Evolutionary conservation across 139 green algal genomes (phyloP).

Genomic region (Trebouxia sp.): DNA sequence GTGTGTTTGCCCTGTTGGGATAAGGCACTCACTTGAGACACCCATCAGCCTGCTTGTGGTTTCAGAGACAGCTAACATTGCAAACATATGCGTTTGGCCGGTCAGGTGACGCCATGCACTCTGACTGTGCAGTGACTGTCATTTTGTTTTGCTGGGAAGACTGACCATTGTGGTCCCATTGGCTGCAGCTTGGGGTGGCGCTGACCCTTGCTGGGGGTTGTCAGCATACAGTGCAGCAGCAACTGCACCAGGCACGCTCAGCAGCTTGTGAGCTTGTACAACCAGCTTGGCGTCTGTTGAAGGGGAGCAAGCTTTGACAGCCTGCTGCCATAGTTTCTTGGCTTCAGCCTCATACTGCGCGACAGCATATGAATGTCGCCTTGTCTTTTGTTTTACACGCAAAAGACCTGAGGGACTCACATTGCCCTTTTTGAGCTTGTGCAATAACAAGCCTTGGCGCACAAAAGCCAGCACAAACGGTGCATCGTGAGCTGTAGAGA

Average conservation of each 20-base stretch:
- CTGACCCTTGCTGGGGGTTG: not conserved
- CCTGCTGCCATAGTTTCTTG: slow-evolving; percentile 18
- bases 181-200: not conserved
- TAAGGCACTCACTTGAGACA: not conserved
- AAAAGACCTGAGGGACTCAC: slow-evolving; percentile 34
- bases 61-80: not conserved
- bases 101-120: not conserved
- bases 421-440: slow-evolving; percentile 58
- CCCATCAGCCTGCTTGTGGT: not conserved
- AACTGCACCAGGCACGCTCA: slow-evolving; percentile 10
- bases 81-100: not conserved
- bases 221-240: not conserved
- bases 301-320: not conserved
- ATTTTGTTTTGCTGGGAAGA: not conserved
- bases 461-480: slow-evolving; percentile 48
- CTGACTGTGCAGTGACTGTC: not conserved
- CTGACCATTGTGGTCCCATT: not conserved
- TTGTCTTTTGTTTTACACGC: not conserved
- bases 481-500: slow-evolving; percentile 34
- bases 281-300: slow-evolving; percentile 19
- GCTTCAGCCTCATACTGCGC: slow-evolving; percentile 35
- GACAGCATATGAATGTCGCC: not conserved
- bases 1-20: too few relatives aligned
- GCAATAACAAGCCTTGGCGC: slow-evolving; percentile 63
- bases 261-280: slow-evolving; percentile 39